phyloP scores from a whole-genome alignment of 2,329 filamentous ascomycete genomes.

The Nigrograna mackinnonii region DNA sequence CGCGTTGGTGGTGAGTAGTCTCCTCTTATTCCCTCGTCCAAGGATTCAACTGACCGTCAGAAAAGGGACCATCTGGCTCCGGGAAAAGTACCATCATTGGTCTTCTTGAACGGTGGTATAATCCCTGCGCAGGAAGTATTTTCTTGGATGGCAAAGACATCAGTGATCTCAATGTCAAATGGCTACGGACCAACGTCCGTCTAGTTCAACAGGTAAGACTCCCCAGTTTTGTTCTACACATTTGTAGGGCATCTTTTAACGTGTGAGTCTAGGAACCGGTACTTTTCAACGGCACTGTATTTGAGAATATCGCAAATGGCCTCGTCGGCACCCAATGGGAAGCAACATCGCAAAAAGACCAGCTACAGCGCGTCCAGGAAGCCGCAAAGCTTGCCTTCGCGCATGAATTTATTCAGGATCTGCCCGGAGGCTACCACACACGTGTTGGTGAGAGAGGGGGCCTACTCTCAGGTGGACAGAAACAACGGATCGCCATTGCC shows the following conservation, averaged over 20 bases:
- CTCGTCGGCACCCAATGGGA: neutral
- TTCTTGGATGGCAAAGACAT: conserved; percentile 72
- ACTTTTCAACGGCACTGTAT: neutral
- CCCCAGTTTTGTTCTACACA: no score
- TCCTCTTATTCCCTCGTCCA: neutral
- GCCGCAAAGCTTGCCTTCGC: conserved; percentile 79
- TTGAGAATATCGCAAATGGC: neutral
- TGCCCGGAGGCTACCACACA: neutral
- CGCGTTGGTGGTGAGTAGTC: conserved; percentile 66
- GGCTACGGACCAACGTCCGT: conserved; percentile 86
- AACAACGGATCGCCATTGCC: neutral
- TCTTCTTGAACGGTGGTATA: conserved; percentile 85
- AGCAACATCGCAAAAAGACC: neutral
- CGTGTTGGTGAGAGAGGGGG: neutral
- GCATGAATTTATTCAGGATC: conserved; percentile 74
- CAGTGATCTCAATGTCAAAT: conserved; percentile 76
- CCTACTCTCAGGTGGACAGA: neutral
- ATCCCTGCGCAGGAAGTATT: neutral
- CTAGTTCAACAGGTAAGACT: conserved; percentile 90
- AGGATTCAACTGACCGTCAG: neutral
- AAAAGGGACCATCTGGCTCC: conserved; percentile 77
- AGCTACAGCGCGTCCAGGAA: conserved; percentile 50
- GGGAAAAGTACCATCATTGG: conserved; percentile 93
- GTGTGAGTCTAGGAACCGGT: no score
- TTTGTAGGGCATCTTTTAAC: no score